Conservation (phyloP, 1,284 basidiomycete genomes). For the Trichosporon sp. region DNA sequence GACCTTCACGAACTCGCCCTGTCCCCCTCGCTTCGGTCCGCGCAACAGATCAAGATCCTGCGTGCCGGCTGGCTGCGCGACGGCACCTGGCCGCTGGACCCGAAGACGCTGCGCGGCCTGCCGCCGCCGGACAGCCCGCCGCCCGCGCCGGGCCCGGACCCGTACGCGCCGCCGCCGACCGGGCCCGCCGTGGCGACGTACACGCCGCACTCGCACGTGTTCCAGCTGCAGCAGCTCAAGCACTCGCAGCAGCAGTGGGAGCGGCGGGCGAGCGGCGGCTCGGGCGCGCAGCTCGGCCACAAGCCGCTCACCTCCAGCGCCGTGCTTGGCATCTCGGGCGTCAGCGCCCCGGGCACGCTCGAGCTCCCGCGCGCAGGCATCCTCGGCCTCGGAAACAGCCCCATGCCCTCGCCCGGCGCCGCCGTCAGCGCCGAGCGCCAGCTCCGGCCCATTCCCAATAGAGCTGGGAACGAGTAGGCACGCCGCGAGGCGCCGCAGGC, state of each 20-base stretch:
- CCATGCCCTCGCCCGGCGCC: not conserved
- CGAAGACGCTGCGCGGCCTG: conserved; percentile 16
- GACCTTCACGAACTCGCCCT: too few species aligned
- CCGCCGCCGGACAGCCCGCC: not conserved
- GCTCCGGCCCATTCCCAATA: not conserved
- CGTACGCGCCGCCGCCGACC: not conserved
- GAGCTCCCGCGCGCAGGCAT: not conserved
- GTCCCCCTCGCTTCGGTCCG: not conserved
- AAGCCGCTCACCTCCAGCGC: not conserved
- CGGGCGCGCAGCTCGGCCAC: not conserved
- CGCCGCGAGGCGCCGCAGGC: too few species aligned
- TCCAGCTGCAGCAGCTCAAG: not conserved
- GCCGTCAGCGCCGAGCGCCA: not conserved
- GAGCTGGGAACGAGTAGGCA: not conserved
- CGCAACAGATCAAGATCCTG: conserved; percentile 41
- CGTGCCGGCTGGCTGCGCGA: conserved; percentile 45
- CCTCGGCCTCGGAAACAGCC: not conserved
- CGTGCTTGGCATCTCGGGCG: not conserved
- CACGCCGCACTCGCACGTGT: not conserved
- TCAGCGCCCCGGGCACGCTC: not conserved
- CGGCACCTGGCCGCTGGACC: conserved; percentile 47
- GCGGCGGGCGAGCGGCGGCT: not conserved
- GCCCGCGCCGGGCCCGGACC: not conserved
- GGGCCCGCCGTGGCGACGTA: not conserved
- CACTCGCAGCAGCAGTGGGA: not conserved